Evolutionary conservation across 2,329 filamentous ascomycete genomes (phyloP).

Genomic region (Blastomyces emzantsi): DNA sequence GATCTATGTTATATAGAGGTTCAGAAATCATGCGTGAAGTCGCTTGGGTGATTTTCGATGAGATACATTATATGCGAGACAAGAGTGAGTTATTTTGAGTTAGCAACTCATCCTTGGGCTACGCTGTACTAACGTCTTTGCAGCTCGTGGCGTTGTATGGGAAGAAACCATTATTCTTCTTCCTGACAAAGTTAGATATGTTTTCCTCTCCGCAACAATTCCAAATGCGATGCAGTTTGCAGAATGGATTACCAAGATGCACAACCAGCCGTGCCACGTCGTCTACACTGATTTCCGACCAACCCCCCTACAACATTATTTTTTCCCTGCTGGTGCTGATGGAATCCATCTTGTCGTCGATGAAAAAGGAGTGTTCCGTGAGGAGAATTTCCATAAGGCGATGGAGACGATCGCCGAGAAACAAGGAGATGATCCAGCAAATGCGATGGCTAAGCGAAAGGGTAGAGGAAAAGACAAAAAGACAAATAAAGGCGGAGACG

Average conservation of each 20-base stretch:
- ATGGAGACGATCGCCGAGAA: constrained; percentile 85
- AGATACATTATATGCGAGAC: constrained; percentile 97
- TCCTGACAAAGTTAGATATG: constrained; percentile 97
- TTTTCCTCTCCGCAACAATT: constrained; percentile 96
- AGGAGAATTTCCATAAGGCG: constrained; percentile 94
- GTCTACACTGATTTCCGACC: constrained; percentile 98
- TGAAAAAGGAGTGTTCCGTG: constrained; percentile 91
- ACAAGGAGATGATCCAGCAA: constrained; percentile 73
- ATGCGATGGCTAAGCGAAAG: constrained; percentile 69
- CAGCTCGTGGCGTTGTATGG: constrained; percentile 87
- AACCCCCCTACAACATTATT: constrained; percentile 94
- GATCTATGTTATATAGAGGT: constrained; percentile 95
- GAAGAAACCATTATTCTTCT: constrained; percentile 98
- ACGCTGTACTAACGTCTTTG: neutral
- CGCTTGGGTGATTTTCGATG: constrained; percentile 96
- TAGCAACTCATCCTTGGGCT: neutral
- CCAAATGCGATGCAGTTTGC: constrained; percentile 99
- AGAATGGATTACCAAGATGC: constrained; percentile 98
- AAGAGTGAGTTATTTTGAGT: constrained; percentile 44
- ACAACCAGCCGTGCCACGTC: constrained; percentile 95
- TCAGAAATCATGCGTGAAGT: constrained; percentile 99
- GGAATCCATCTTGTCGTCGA: constrained; percentile 93
- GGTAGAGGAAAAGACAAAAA: constrained; percentile 90
- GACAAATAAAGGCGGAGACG: constrained; percentile 79
- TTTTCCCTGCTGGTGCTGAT: constrained; percentile 86